Conservation (phyloP, 164 flowering plant species). For the Vitis amurensis region DNA sequence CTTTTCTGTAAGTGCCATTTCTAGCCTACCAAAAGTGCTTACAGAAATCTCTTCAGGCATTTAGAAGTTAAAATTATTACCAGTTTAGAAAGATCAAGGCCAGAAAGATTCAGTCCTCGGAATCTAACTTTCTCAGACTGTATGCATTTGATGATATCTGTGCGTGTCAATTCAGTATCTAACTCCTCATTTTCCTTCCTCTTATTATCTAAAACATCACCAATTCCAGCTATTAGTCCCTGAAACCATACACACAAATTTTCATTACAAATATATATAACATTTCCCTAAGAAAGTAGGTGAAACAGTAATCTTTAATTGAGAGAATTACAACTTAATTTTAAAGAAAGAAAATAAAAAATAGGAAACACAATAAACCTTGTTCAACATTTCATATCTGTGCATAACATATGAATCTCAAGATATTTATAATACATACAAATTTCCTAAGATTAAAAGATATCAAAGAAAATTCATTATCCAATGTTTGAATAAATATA, state of each 20-base stretch:
- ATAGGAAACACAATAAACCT: neutral
- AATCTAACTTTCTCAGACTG: conserved; percentile 82
- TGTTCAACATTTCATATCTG: neutral
- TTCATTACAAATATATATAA: too few species aligned
- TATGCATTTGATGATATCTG: conserved; percentile 90
- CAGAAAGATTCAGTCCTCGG: conserved; percentile 91
- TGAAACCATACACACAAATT: conserved; percentile 13
- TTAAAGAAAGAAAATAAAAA: neutral
- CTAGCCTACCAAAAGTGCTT: neutral
- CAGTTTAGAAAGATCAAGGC: conserved; percentile 92
- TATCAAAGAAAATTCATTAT: too few species aligned
- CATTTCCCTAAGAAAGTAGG: too few species aligned
- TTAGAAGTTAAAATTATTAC: conserved; percentile 29
- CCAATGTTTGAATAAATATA: too few species aligned
- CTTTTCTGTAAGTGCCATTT: neutral
- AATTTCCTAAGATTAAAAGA: too few species aligned
- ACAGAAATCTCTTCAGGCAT: neutral
- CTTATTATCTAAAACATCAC: conserved; percentile 29
- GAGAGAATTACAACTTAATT: too few species aligned
- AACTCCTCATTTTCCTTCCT: conserved; percentile 66
- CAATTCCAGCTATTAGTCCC: conserved; percentile 54
- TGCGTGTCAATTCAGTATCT: conserved; percentile 75
- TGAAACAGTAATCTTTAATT: too few species aligned
- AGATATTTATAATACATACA: too few species aligned
- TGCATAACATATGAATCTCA: too few species aligned